Conservation (phyloP, 2,329 filamentous ascomycete genomes). For the Fusarium begoniae region DNA sequence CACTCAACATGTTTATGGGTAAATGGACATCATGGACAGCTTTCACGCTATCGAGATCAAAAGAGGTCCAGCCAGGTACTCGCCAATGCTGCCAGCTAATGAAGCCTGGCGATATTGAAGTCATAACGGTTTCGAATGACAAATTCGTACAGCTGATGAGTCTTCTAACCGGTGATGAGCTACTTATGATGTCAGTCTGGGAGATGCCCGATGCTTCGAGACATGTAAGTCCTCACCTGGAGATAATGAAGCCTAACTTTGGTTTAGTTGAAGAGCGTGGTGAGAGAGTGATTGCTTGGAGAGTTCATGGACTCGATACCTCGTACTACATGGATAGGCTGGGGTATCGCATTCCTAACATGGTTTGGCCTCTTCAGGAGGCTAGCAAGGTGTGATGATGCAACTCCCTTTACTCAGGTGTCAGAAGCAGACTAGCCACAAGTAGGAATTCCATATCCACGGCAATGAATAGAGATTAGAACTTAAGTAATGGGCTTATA, state of each 20-base stretch:
- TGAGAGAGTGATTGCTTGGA: background rate
- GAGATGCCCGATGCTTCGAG: background rate
- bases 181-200: background rate
- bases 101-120: background rate
- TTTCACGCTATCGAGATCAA: background rate
- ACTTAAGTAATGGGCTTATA: too few relatives aligned
- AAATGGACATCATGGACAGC: background rate
- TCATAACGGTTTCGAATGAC: background rate
- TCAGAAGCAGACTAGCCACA: too few relatives aligned
- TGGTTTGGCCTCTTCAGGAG: background rate
- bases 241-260: background rate
- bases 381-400: too few relatives aligned
- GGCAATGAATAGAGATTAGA: too few relatives aligned
- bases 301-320: background rate
- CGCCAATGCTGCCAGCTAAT: background rate
- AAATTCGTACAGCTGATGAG: background rate
- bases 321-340: background rate
- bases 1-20: background rate
- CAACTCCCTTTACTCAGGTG: too few relatives aligned
- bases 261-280: background rate
- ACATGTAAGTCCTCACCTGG: background rate
- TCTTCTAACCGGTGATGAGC: background rate
- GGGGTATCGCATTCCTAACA: background rate
- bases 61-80: background rate
- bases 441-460: too few relatives aligned